Conservation (phyloP, 441 rosid genomes). For the Erysimum cheiri region DNA sequence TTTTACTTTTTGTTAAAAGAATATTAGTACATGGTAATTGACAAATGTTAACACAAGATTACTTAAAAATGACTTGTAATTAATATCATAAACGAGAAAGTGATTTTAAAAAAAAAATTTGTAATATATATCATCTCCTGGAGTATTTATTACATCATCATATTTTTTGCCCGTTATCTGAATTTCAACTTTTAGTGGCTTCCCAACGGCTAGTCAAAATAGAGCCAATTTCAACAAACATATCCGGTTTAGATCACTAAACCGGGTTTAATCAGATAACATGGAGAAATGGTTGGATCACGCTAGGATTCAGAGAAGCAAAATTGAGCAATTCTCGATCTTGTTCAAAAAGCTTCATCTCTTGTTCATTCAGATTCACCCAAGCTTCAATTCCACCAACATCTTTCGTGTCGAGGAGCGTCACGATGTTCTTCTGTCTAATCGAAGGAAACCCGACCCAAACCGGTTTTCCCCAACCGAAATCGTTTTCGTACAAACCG, state of each 20-base stretch:
- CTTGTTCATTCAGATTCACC: slow-evolving; percentile 47
- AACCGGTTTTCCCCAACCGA: slow-evolving; percentile 58
- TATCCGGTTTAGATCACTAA: slow-evolving; percentile 10
- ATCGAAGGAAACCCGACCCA: slow-evolving; percentile 44
- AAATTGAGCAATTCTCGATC: slow-evolving; percentile 38
- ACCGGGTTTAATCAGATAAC: slow-evolving; percentile 36
- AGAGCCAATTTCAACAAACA: slow-evolving; percentile 2
- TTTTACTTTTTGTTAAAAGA: not conserved
- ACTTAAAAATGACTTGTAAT: not conserved
- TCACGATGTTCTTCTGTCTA: slow-evolving; percentile 39
- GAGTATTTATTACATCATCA: slow-evolving; percentile 26
- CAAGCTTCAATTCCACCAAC: slow-evolving; percentile 56
- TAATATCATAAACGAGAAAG: not conserved
- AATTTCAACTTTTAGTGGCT: not conserved
- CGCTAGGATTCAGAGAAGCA: slow-evolving; percentile 40
- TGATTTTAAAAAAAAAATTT: not conserved
- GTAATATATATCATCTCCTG: not conserved
- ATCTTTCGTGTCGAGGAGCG: slow-evolving; percentile 43
- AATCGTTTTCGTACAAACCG: slow-evolving; percentile 50
- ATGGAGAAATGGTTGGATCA: slow-evolving; percentile 41
- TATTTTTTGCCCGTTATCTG: slow-evolving; percentile 1
- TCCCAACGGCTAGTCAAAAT: slow-evolving; percentile 32
- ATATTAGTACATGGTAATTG: not conserved
- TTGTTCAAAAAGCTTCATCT: slow-evolving; percentile 43
- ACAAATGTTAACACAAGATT: not conserved